A percentile compares a stretch with the other conserved stretches of the same genome.
Evolutionary conservation across 179 eudicot genomes (phyloP).

Genomic region (Beta lomatogona): DNA sequence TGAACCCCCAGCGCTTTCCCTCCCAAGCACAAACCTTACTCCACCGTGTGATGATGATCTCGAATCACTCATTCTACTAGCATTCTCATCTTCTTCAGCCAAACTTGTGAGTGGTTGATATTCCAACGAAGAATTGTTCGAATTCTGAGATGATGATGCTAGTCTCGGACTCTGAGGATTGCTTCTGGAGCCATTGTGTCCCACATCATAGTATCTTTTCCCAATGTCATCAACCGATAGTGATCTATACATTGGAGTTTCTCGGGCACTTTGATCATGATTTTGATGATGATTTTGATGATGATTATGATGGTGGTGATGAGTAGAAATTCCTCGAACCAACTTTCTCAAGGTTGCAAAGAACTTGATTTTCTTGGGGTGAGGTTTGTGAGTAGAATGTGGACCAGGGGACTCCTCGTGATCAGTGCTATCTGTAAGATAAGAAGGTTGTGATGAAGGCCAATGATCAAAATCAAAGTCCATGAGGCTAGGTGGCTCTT

Average conservation of each 20-base stretch:
- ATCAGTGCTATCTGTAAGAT: conserved; percentile 61
- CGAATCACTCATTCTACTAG: conserved; percentile 2
- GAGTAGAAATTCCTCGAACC: conserved; percentile 49
- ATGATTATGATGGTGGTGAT: conserved; percentile 7
- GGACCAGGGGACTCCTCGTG: conserved; percentile 51
- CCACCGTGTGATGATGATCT: conserved; percentile 14
- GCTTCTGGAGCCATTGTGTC: conserved; percentile 20
- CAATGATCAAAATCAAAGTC: conserved; percentile 69
- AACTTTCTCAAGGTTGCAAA: conserved; percentile 63
- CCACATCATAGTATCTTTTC: conserved; percentile 23
- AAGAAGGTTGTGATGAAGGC: conserved; percentile 62
- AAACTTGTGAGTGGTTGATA: conserved; percentile 34
- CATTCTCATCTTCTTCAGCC: conserved; percentile 26
- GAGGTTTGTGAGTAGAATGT: conserved; percentile 33
- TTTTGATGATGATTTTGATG: not conserved
- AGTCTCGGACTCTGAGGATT: conserved; percentile 28
- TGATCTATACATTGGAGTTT: conserved; percentile 32
- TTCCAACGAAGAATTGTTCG: conserved; percentile 47
- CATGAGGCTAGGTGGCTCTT: conserved; percentile 25
- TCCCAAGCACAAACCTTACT: conserved; percentile 28
- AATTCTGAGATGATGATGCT: conserved; percentile 41
- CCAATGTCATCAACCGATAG: conserved; percentile 39
- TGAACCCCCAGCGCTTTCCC: conserved; percentile 30
- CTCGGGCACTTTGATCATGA: conserved; percentile 17
- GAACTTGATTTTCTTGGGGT: conserved; percentile 47